phyloP scores from a whole-genome alignment of 176 grass and related monocot species.

The Neostapfia colusana region DNA sequence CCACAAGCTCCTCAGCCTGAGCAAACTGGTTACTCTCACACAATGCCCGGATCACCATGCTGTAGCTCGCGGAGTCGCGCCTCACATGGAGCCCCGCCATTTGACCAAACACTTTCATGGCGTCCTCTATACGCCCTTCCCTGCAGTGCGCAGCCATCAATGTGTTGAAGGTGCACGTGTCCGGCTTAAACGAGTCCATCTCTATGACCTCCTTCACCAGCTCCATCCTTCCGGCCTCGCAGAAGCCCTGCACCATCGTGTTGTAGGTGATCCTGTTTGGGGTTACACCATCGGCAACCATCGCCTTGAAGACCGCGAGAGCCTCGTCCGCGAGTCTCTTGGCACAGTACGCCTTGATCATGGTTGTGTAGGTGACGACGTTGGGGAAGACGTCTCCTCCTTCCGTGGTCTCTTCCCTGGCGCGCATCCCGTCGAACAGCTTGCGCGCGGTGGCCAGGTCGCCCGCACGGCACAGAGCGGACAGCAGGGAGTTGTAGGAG shows the following conservation, averaged over 20 bases:
- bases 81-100: slow-evolving; percentile 64
- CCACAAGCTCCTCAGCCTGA: slow-evolving; percentile 66
- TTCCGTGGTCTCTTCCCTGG: not conserved
- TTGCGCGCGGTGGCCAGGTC: slow-evolving; percentile 55
- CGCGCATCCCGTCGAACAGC: slow-evolving; percentile 72
- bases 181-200: slow-evolving; percentile 55
- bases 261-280: slow-evolving; percentile 86
- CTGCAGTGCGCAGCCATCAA: slow-evolving; percentile 54
- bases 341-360: slow-evolving; percentile 68
- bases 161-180: slow-evolving; percentile 90
- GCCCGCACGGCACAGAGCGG: slow-evolving; percentile 51
- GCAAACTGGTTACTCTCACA: slow-evolving; percentile 53
- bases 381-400: slow-evolving; percentile 35
- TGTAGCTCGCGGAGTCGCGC: slow-evolving; percentile 76
- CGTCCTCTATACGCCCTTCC: slow-evolving; percentile 44
- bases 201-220: slow-evolving; percentile 66
- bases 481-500: slow-evolving; percentile 78
- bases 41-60: slow-evolving; percentile 55
- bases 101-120: slow-evolving; percentile 64
- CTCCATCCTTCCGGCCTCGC: slow-evolving; percentile 77
- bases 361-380: slow-evolving; percentile 81
- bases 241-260: slow-evolving; percentile 84
- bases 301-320: slow-evolving; percentile 50
- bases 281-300: slow-evolving; percentile 44
- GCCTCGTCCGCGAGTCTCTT: slow-evolving; percentile 54